These are phyloP conservation scores for Anthoceros angustus DNA, from an alignment of 225 moss, liverwort and hornwort species.

Conservation along the genomic window DNA sequence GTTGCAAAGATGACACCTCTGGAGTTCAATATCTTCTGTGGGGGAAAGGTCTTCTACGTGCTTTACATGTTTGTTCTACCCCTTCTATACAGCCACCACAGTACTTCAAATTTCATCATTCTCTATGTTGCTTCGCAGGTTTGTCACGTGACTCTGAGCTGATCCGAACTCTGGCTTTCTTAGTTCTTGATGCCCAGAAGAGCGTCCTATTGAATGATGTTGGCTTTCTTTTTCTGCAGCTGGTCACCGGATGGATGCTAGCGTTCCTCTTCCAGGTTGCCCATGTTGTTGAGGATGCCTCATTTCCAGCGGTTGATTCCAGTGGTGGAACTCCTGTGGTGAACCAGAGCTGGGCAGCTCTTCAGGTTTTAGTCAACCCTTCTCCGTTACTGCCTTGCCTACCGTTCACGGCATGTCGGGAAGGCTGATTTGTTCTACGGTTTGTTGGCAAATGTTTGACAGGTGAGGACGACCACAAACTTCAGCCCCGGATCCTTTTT, in stretches of 20 bases:
- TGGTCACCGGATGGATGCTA: slow-evolving; percentile 79
- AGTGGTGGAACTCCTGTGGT: slow-evolving; percentile 49
- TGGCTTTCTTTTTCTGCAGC: slow-evolving; percentile 26
- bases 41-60: slow-evolving; percentile 55
- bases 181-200: not conserved
- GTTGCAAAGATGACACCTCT: slow-evolving; percentile 71
- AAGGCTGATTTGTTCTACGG: not conserved
- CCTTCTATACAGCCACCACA: slow-evolving; percentile 49
- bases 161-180: not conserved
- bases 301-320: slow-evolving; percentile 57
- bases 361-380: slow-evolving; percentile 48
- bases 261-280: slow-evolving; percentile 97
- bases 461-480: slow-evolving; percentile 90
- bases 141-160: not conserved
- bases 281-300: slow-evolving; percentile 87
- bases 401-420: not conserved
- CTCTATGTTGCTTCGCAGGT: slow-evolving; percentile 69
- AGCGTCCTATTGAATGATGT: not conserved
- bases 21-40: slow-evolving; percentile 57
- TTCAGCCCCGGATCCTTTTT: slow-evolving; percentile 64
- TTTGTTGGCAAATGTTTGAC: not conserved
- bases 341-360: slow-evolving; percentile 80
- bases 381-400: not conserved
- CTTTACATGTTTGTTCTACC: slow-evolving; percentile 80
- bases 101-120: slow-evolving; percentile 31